Percentiles rank a stretch among this genome's conserved stretches.
Conservation (phyloP, 1,139 yeast genomes). For the Debaryomyces sp. region DNA sequence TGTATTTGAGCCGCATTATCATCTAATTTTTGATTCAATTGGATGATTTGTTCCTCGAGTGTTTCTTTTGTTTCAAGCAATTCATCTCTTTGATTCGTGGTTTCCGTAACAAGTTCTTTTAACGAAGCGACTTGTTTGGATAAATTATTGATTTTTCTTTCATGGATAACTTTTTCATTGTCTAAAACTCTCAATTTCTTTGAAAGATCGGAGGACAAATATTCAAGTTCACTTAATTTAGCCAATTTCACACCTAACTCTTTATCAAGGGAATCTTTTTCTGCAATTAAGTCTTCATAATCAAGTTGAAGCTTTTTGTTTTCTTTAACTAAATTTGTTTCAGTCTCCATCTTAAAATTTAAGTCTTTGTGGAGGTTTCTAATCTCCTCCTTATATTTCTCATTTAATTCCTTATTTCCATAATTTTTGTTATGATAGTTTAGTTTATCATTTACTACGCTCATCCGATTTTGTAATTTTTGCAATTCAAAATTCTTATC, state of each 20-base stretch:
- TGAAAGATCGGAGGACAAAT: conserved; percentile 44
- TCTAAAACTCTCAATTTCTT: conserved; percentile 50
- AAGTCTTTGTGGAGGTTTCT: conserved; percentile 60
- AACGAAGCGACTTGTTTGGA: conserved; percentile 54
- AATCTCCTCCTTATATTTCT: conserved; percentile 59
- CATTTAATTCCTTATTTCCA: conserved; percentile 43
- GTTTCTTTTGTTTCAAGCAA: conserved; percentile 49
- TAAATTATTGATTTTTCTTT: conserved; percentile 49
- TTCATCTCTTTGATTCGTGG: conserved; percentile 52
- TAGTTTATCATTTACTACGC: conserved; percentile 52
- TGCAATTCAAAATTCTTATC: conserved; percentile 60
- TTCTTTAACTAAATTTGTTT: conserved; percentile 66
- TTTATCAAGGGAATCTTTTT: conserved; percentile 51
- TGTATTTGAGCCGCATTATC: conserved; percentile 39
- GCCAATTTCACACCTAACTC: conserved; percentile 53
- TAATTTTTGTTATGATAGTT: conserved; percentile 54
- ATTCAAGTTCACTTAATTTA: conserved; percentile 54
- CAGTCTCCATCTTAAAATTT: conserved; percentile 57
- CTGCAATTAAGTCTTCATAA: conserved; percentile 55
- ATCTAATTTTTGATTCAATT: conserved; percentile 47
- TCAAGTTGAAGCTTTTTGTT: conserved; percentile 64
- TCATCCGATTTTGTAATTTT: conserved; percentile 49
- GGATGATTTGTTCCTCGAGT: conserved; percentile 49
- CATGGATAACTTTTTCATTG: conserved; percentile 47
- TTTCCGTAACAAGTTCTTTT: conserved; percentile 54